Conservation (phyloP, 441 rosid species). For the Syzygium malaccense region DNA sequence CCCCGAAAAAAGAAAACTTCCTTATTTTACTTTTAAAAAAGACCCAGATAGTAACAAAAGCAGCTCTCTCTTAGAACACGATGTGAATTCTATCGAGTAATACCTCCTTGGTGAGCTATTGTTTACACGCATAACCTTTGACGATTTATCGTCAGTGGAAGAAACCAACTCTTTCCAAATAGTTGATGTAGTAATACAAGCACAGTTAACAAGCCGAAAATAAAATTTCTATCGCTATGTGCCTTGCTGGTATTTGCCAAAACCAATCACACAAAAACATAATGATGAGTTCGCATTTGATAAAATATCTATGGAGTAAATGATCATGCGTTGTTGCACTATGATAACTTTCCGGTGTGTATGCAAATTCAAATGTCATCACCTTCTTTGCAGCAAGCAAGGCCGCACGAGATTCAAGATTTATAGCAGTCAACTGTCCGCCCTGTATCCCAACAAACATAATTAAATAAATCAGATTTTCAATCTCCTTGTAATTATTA, state of each 20-base stretch:
- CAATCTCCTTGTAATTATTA: neutral
- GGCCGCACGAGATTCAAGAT: slow-evolving; percentile 72
- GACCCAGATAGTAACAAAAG: neutral
- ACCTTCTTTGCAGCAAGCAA: no score
- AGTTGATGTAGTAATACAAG: neutral
- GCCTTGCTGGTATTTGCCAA: neutral
- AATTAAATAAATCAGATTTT: neutral
- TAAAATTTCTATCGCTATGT: neutral
- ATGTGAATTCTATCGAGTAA: neutral
- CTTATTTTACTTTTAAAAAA: no score
- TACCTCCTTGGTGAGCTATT: neutral
- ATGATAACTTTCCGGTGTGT: neutral
- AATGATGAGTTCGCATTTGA: neutral
- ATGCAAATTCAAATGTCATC: neutral
- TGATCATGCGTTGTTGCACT: neutral
- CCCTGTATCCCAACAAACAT: slow-evolving; percentile 38
- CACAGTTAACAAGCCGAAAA: neutral
- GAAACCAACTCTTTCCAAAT: neutral
- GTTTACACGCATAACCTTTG: neutral
- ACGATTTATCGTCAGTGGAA: neutral
- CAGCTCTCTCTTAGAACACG: neutral
- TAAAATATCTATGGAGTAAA: neutral
- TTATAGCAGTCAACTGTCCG: slow-evolving; percentile 64
- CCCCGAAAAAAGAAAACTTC: no score
- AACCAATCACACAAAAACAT: neutral